Percentiles rank a stretch among this genome's conserved stretches.
Evolutionary conservation across 2,329 filamentous ascomycete species (phyloP).

Genomic region (Aschersonia sp.): DNA sequence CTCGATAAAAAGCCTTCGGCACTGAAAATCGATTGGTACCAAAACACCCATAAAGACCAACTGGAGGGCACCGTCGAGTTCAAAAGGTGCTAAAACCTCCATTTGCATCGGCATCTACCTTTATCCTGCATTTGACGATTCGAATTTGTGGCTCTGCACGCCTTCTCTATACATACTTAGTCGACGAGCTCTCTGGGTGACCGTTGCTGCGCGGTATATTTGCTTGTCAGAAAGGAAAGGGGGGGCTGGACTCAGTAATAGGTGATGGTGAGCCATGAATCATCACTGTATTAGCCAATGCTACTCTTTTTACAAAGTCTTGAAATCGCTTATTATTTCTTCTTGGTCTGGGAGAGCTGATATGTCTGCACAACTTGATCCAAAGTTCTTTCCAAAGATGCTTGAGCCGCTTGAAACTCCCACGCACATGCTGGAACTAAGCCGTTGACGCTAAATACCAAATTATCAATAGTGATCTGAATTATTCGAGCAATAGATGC

Average conservation of each 20-base stretch:
- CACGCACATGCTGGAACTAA: not conserved
- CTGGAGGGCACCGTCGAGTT: not conserved
- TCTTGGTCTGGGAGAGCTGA: not conserved
- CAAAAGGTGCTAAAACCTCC: not conserved
- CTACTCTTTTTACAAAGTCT: too few relatives aligned
- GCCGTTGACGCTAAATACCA: not conserved
- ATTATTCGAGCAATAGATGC: not conserved
- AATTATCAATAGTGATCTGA: not conserved
- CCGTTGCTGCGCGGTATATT: too few relatives aligned
- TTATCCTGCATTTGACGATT: too few relatives aligned
- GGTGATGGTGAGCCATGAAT: too few relatives aligned
- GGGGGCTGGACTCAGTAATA: too few relatives aligned
- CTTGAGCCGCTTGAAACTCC: not conserved
- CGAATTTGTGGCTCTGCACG: too few relatives aligned
- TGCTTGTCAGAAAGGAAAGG: too few relatives aligned
- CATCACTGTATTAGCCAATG: too few relatives aligned
- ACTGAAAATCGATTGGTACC: not conserved
- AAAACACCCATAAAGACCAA: not conserved
- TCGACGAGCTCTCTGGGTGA: too few relatives aligned
- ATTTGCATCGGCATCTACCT: too few relatives aligned
- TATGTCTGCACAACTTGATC: not conserved
- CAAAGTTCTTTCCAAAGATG: not conserved
- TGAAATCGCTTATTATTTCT: not conserved
- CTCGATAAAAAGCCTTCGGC: constrained; percentile 1
- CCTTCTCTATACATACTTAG: too few relatives aligned